Percentiles rank a stretch among this genome's conserved stretches.
These are phyloP conservation scores for Stromatinia cepivora DNA, from an alignment of 2,329 filamentous ascomycete species.

Conservation along the genomic window DNA sequence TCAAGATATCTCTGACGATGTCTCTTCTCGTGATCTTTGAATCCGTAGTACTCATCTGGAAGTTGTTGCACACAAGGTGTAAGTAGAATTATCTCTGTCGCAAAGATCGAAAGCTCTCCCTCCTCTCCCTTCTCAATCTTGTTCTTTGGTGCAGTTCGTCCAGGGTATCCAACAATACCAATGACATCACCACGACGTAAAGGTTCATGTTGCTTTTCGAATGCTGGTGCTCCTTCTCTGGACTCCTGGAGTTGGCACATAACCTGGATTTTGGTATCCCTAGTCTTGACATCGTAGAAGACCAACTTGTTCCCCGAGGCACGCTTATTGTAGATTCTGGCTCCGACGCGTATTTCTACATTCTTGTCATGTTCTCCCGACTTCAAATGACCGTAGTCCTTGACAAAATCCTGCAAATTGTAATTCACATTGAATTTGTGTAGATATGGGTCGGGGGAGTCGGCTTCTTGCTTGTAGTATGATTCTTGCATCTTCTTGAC, in stretches of 20 bases:
- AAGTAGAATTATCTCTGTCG: conserved; percentile 79
- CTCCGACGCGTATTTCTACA: conserved; percentile 73
- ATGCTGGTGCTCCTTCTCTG: conserved; percentile 63
- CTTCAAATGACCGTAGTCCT: conserved; percentile 77
- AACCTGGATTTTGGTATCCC: conserved; percentile 80
- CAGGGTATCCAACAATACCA: conserved; percentile 80
- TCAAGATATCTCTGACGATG: conserved; percentile 94
- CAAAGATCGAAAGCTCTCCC: conserved; percentile 93
- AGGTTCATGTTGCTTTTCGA: conserved; percentile 85
- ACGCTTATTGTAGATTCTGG: conserved; percentile 87
- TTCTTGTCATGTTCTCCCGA: conserved; percentile 82
- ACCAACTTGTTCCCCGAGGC: conserved; percentile 78
- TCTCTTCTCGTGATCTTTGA: conserved; percentile 92
- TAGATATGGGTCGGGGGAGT: conserved; percentile 79
- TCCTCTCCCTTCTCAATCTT: conserved; percentile 75
- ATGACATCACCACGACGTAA: conserved; percentile 91
- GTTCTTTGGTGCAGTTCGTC: conserved; percentile 85
- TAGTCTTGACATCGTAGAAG: conserved; percentile 83
- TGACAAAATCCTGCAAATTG: conserved; percentile 75
- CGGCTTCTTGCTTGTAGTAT: conserved; percentile 62
- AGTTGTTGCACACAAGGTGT: conserved; percentile 90
- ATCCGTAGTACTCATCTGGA: conserved; percentile 87
- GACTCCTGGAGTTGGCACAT: conserved; percentile 86
- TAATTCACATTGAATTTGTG: conserved; percentile 90
- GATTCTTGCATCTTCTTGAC: conserved; percentile 59